phyloP scores from a whole-genome alignment of 129 eudicot species.

The Deinandra increscens region DNA sequence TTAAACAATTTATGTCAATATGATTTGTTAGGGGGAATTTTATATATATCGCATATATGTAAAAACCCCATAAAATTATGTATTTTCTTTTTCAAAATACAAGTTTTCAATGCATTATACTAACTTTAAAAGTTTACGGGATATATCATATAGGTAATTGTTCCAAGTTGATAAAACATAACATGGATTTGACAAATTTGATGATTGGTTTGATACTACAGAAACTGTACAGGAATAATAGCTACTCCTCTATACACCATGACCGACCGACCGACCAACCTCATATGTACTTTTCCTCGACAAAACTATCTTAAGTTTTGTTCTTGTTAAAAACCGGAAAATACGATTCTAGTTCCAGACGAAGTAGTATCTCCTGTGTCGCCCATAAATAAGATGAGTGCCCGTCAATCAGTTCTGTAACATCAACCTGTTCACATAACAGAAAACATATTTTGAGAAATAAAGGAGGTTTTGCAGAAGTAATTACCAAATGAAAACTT shows the following conservation, averaged over 20 bases:
- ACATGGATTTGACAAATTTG: no score
- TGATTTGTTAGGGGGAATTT: no score
- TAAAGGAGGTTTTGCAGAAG: no score
- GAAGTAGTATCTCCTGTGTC: conserved; percentile 73
- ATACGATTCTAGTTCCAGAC: conserved; percentile 70
- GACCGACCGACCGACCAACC: neutral
- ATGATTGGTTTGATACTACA: no score
- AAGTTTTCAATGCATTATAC: no score
- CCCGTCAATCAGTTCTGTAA: conserved; percentile 78
- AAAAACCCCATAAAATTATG: no score
- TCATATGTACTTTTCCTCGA: conserved; percentile 9
- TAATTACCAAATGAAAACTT: conserved; percentile 21
- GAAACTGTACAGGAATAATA: conserved; percentile 16
- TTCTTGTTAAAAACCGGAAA: conserved; percentile 61
- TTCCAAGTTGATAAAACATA: no score
- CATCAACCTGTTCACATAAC: conserved; percentile 69
- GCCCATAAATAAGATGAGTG: conserved; percentile 94
- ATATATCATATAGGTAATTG: no score
- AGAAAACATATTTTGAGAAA: neutral
- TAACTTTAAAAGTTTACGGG: no score
- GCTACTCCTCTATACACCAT: conserved; percentile 1
- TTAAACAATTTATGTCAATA: no score
- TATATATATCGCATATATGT: no score
- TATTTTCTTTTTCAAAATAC: no score
- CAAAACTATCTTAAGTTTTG: conserved; percentile 22